Base-by-base conservation (phyloP, 2,329 filamentous ascomycete species). In the Penicillium sp. region DNA sequence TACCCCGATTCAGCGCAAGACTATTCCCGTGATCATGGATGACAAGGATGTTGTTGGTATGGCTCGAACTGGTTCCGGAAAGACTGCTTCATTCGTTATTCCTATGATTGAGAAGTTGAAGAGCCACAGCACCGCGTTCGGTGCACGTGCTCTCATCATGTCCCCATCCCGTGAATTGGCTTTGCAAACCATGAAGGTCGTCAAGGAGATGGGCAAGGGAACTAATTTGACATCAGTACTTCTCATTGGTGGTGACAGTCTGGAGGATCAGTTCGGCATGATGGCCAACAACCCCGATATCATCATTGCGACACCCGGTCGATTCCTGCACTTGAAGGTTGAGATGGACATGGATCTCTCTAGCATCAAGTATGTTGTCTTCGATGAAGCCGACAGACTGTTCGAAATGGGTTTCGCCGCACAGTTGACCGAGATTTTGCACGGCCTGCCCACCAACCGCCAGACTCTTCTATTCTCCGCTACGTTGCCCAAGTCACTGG, bases 371-470 rank as follows among this genome's bases (percentile, higher is more conserved):
- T 99, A 99, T 70, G 91, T 96, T 25, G 94, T 99, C 9, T 99
- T 99, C 63, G 94, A 99, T 72, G 94, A 99, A 75, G 94, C 94
- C 1, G 94, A 99, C 81, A 86, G 94, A 53, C 81, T 99, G 21
- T 99, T 99, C 75, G 94, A 99, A 73, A 97, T 99, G 93, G 96
- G 94, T 67, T 99, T 99, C 72, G 92, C 93, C 5, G 87, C 90
- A 4, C 94, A 99, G 71, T 80, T 99, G 66, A 89, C 90, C 1
- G 94, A 99, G 73, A 97, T 97, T 80, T 79, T 99, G 51, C 87
- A 96, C 70, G 90, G 92, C 0, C 79, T 99, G 17, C 94, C 96
- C 1, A 80, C 85, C 0, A 89, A 88, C 25, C 84, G 96, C 58
- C 94, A 99, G 72, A 99, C 93, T 3, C 79, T 97, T 8, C 82